Evolutionary conservation across 495 filamentous ascomycete genomes (phyloP).

Genomic region (Neurospora sp.): DNA sequence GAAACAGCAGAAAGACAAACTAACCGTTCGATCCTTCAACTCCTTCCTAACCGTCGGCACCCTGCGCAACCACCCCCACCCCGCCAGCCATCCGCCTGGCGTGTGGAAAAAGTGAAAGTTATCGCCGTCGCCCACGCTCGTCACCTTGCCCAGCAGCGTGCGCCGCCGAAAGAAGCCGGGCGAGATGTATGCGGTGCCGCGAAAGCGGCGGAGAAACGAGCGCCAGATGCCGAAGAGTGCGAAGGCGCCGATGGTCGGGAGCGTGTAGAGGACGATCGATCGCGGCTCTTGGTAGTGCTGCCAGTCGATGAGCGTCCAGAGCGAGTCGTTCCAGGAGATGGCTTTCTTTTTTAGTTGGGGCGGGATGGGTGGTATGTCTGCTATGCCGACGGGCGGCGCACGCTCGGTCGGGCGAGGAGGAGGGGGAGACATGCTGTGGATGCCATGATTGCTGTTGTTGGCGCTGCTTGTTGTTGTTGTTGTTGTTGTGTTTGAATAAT

Average conservation of each 20-base stretch:
- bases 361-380: not conserved
- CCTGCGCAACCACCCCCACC: constrained; percentile 84
- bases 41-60: constrained; percentile 58
- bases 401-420: not conserved
- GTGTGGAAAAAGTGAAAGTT: constrained; percentile 92
- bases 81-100: constrained; percentile 72
- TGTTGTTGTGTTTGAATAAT: not conserved
- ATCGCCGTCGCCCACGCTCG: constrained; percentile 92
- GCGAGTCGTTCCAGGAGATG: constrained; percentile 39
- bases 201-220: constrained; percentile 72
- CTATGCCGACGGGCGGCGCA: not conserved
- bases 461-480: not conserved
- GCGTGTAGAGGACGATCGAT: constrained; percentile 41
- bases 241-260: constrained; percentile 59
- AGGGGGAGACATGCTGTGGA: not conserved
- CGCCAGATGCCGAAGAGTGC: constrained; percentile 50
- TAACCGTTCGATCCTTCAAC: constrained; percentile 67
- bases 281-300: constrained; percentile 54
- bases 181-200: constrained; percentile 59
- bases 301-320: constrained; percentile 50
- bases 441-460: not conserved
- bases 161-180: constrained; percentile 58
- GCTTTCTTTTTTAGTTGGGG: constrained; percentile 20
- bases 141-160: constrained; percentile 73
- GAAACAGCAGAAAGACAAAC: constrained; percentile 12